Percentiles rank a stretch among this genome's conserved stretches.
phyloP scores from a whole-genome alignment of 768 basidiomycete species.

The Chiua virens region DNA sequence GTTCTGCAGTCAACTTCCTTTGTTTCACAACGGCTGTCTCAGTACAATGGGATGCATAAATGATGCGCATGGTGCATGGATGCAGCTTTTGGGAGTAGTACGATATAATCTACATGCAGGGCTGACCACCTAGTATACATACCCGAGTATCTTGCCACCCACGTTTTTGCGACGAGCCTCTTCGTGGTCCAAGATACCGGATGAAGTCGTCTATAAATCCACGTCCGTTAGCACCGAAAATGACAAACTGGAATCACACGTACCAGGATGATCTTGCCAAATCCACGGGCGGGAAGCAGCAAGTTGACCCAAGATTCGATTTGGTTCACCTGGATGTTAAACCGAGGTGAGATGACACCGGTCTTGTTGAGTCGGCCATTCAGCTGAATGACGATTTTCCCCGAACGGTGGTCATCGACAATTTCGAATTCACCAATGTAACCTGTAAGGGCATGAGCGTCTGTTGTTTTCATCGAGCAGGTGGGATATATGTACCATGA shows the following conservation, averaged over 20 bases:
- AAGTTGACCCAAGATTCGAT: slow-evolving; percentile 98
- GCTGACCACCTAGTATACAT: slow-evolving; percentile 68
- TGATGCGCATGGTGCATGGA: background rate
- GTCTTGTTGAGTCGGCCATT: slow-evolving; percentile 70
- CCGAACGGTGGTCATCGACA: slow-evolving; percentile 97
- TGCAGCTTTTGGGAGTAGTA: slow-evolving; percentile 13
- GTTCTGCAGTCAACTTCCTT: too few relatives aligned
- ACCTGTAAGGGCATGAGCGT: slow-evolving; percentile 44
- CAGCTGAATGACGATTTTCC: slow-evolving; percentile 97
- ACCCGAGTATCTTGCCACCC: slow-evolving; percentile 92
- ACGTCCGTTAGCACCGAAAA: background rate
- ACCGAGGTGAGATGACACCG: slow-evolving; percentile 99
- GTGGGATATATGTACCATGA: slow-evolving; percentile 75
- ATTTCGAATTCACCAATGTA: slow-evolving; percentile 99
- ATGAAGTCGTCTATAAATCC: slow-evolving; percentile 79
- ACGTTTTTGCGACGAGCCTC: slow-evolving; percentile 98
- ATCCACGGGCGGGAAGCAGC: slow-evolving; percentile 92
- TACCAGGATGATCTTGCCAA: slow-evolving; percentile 94
- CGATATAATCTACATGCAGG: slow-evolving; percentile 24
- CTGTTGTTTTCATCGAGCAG: too few relatives aligned
- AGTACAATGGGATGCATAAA: too few relatives aligned
- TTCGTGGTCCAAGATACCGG: slow-evolving; percentile 98
- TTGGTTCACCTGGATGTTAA: slow-evolving; percentile 90
- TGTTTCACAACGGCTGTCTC: too few relatives aligned
- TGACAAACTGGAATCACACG: slow-evolving; percentile 26